Conservation (phyloP, 495 filamentous ascomycete genomes). For the Hypoxylon cercidicola region DNA sequence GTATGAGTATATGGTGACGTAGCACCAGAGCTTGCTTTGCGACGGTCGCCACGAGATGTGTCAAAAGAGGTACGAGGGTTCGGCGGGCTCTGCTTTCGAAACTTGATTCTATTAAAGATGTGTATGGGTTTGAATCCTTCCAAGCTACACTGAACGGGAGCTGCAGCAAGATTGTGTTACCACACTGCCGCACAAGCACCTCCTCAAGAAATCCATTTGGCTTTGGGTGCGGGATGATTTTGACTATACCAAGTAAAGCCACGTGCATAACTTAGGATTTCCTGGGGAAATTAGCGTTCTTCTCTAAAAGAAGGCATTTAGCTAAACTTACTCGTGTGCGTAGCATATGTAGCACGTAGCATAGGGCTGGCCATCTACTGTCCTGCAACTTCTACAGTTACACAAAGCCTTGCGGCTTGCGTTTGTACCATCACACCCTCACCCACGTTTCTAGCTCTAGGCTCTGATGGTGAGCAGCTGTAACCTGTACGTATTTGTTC, state of each 20-base stretch:
- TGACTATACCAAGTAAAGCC: constrained; percentile 17
- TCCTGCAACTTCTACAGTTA: constrained; percentile 6
- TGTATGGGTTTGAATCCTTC: constrained; percentile 34
- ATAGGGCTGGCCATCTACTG: constrained; percentile 19
- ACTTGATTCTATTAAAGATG: constrained; percentile 26
- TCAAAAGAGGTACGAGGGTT: constrained; percentile 48
- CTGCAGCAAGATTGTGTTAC: constrained; percentile 15
- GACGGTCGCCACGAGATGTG: constrained; percentile 68
- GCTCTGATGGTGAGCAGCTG: constrained; percentile 16
- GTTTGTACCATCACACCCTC: not conserved
- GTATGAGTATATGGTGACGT: constrained; percentile 28
- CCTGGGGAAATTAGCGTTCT: not conserved
- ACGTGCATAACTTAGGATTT: constrained; percentile 12
- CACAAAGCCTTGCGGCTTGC: constrained; percentile 32
- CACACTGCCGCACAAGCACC: not conserved
- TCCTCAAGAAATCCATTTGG: not conserved
- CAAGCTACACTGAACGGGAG: constrained; percentile 34
- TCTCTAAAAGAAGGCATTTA: not conserved
- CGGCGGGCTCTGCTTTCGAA: constrained; percentile 1
- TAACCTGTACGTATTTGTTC: constrained; percentile 29
- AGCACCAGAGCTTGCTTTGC: constrained; percentile 35
- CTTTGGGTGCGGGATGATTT: constrained; percentile 10
- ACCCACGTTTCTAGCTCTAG: constrained; percentile 12
- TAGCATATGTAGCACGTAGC: constrained; percentile 2
- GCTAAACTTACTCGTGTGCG: not conserved